These are phyloP conservation scores for Aspergillus piperis DNA, from an alignment of 2,329 filamentous ascomycete genomes.

Conservation along the genomic window DNA sequence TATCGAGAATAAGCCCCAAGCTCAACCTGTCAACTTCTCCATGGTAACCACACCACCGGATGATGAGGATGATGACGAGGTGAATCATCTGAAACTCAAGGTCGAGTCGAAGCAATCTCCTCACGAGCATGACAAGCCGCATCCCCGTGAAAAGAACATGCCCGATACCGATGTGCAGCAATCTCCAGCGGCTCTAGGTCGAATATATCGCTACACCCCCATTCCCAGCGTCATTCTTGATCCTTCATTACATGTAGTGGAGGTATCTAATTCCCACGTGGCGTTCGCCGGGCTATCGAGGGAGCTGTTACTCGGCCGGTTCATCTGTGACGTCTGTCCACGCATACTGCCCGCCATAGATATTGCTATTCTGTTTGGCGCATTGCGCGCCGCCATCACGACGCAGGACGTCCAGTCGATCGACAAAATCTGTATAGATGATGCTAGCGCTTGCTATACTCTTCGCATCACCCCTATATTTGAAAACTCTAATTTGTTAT, in stretches of 20 bases:
- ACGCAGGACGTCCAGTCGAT: constrained; percentile 39
- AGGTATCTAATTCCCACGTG: constrained; percentile 50
- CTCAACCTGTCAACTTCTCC: constrained; percentile 19
- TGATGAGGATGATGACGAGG: constrained; percentile 18
- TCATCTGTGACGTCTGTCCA: constrained; percentile 44
- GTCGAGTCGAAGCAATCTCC: not conserved
- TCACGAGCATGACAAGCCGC: not conserved
- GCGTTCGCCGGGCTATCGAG: constrained; percentile 34
- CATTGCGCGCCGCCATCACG: constrained; percentile 40
- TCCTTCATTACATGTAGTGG: constrained; percentile 36
- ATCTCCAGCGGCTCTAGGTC: constrained; percentile 18
- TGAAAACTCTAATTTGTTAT: constrained; percentile 41
- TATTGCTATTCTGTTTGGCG: constrained; percentile 38
- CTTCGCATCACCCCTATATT: constrained; percentile 49
- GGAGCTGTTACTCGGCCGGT: constrained; percentile 38
- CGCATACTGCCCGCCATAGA: constrained; percentile 37
- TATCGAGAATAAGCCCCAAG: constrained; percentile 7
- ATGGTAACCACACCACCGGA: constrained; percentile 29
- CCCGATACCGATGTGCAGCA: not conserved
- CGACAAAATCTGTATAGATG: constrained; percentile 29
- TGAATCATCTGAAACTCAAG: constrained; percentile 1
- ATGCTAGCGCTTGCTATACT: constrained; percentile 20
- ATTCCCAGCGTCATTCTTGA: constrained; percentile 44
- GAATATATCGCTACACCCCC: constrained; percentile 35
- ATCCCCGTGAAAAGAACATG: not conserved